Evolutionary conservation across 2,329 filamentous ascomycete genomes (phyloP).

Genomic region (Aspergillus sp.): DNA sequence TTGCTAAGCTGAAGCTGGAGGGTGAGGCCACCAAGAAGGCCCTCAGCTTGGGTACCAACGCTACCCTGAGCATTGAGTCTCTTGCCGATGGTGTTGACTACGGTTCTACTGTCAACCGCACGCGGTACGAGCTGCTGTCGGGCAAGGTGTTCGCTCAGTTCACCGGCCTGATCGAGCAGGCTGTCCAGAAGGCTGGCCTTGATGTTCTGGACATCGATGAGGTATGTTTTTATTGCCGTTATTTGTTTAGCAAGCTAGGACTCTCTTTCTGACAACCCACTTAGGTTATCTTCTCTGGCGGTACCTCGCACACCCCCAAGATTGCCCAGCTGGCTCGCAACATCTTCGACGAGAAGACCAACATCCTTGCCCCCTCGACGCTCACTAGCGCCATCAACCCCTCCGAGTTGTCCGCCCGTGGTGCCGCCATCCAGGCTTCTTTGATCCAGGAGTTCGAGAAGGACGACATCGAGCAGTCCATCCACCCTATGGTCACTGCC

Average conservation of each 20-base stretch:
- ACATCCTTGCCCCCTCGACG: constrained; percentile 80
- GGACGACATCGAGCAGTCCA: constrained; percentile 92
- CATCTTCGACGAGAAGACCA: constrained; percentile 78
- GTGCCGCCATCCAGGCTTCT: constrained; percentile 92
- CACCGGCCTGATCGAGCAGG: constrained; percentile 78
- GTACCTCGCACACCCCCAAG: constrained; percentile 89
- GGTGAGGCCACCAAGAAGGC: constrained; percentile 90
- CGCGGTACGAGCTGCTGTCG: constrained; percentile 86
- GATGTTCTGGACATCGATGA: constrained; percentile 93
- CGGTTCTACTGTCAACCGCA: constrained; percentile 84
- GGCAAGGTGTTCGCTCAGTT: constrained; percentile 87
- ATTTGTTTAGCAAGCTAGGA: not conserved
- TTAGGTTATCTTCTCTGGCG: constrained; percentile 82
- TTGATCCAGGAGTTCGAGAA: constrained; percentile 92
- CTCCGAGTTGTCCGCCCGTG: constrained; percentile 82
- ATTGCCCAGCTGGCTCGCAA: constrained; percentile 76
- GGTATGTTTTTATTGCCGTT: constrained; percentile 32
- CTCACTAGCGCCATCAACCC: constrained; percentile 80
- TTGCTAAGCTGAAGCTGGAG: constrained; percentile 92
- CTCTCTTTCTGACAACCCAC: not conserved
- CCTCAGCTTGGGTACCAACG: constrained; percentile 82
- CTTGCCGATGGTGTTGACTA: constrained; percentile 89
- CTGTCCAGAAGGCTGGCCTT: constrained; percentile 85
- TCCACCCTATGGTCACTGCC: constrained; percentile 90
- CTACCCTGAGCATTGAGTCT: constrained; percentile 89